Evolutionary conservation across 1,139 yeast species (phyloP), one percentile per base, ranked within the genome.

Genomic region (Pichia sp.): DNA sequence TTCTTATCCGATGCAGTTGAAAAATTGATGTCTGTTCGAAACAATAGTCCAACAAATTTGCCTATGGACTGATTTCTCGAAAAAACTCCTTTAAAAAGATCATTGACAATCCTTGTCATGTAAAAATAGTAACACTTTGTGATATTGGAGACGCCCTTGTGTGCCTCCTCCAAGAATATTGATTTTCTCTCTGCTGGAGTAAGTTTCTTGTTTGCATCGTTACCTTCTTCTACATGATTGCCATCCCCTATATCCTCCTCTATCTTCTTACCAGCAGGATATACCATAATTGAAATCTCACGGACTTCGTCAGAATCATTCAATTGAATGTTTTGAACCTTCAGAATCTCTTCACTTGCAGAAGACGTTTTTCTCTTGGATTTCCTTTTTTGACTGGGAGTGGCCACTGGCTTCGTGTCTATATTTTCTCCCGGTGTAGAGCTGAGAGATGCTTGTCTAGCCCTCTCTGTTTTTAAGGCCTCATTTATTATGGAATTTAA

Each of bases 241-340:
- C n/a, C n/a, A 25, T 25, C 7, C 14, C 33, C 34, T 8, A 12
- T 8, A 7, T 33, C 30, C 17, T 17, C 11, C 21, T 22, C 30
- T 7, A 18, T 21, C 22, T 20, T 33, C n/a, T 35, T 40, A 4
- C 48, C 48, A 21, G 36, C 34, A 5, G 48, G 44, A 25, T 42
- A 44, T 17, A 44, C 30, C 3, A 34, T 37, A 5, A 44, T 40
- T 3, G 35, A 30, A 7, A 44, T 30, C 13, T 40, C 26, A 22
- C 33, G 13, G 2, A 16, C 27, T 21, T 37, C 36, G 12, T 29
- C 27, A 8, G 31, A 29, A 23, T 32, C 37, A 6, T 25, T 22
- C 7, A 15, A 25, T 10, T 25, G 13, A 16, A 43, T 22, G 14
- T 31, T 30, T 22, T 37, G 19, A 7, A 22, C 28, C n/a, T 38